phyloP scores from a whole-genome alignment of 768 basidiomycete species.

The Leucogyrophana mollusca region DNA sequence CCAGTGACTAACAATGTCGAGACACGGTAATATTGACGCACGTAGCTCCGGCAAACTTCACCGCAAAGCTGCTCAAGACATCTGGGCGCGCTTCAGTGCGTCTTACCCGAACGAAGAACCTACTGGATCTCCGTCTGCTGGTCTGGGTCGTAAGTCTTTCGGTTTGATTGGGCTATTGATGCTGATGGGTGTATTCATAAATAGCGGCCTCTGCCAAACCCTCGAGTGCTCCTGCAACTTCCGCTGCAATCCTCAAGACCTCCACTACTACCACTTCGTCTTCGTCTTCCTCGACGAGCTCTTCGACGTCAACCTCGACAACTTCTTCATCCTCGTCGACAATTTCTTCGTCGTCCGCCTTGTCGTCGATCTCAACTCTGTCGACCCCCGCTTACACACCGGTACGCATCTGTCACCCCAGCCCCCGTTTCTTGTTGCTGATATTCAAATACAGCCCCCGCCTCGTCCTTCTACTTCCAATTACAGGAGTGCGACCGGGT shows the following conservation, averaged over 20 bases:
- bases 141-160: neutral
- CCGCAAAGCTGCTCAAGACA: neutral
- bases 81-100: conserved; percentile 12
- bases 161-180: too few species aligned
- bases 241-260: conserved; percentile 16
- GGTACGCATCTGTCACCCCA: neutral
- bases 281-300: conserved; percentile 3
- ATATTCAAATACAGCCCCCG: too few species aligned
- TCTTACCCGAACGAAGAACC: neutral
- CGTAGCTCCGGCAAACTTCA: conserved; percentile 11
- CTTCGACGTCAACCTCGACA: conserved; percentile 2
- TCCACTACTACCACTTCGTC: conserved; percentile 10
- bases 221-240: neutral
- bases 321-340: conserved; percentile 2
- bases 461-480: neutral
- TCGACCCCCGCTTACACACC: conserved; percentile 3
- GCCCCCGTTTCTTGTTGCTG: neutral
- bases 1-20: conserved; percentile 2
- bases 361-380: conserved; percentile 7
- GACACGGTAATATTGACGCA: conserved; percentile 11
- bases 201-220: neutral
- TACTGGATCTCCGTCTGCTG: neutral
- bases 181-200: neutral
- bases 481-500: neutral
- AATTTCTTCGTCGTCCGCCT: conserved; percentile 3